Percentiles rank a stretch among this genome's conserved stretches.
phyloP scores from a whole-genome alignment of 768 basidiomycete species.

The Lyophyllum shimeji region DNA sequence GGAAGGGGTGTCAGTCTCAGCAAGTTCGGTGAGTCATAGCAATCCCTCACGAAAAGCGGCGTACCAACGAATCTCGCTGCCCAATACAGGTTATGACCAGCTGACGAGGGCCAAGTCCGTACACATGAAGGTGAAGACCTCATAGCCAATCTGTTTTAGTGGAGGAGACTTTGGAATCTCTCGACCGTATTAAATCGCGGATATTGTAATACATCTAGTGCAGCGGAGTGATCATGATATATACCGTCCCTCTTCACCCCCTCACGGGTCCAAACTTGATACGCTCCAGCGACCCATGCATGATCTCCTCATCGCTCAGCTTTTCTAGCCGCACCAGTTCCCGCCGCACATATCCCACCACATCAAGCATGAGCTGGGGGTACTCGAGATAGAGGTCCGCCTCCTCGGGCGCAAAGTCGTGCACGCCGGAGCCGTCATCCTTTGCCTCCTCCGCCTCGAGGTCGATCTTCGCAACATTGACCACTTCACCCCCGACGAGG shows the following conservation, averaged over 20 bases:
- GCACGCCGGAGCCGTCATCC: slow-evolving; percentile 72
- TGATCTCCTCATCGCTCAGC: slow-evolving; percentile 43
- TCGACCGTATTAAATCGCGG: not conserved
- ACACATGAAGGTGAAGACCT: slow-evolving; percentile 77
- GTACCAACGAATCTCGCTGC: not conserved
- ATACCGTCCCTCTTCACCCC: slow-evolving; percentile 2
- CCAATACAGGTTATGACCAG: slow-evolving; percentile 74
- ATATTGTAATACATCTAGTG: not conserved
- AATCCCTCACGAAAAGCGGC: not conserved
- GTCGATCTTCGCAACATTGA: slow-evolving; percentile 57
- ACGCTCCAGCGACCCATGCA: slow-evolving; percentile 33
- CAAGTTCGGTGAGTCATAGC: slow-evolving; percentile 66
- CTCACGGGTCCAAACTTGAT: slow-evolving; percentile 39
- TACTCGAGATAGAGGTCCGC: slow-evolving; percentile 71
- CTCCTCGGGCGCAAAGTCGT: slow-evolving; percentile 62
- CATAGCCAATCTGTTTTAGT: slow-evolving; percentile 7
- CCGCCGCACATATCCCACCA: slow-evolving; percentile 68
- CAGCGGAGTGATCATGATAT: not conserved
- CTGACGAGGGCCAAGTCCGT: slow-evolving; percentile 79
- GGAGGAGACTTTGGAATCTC: not conserved
- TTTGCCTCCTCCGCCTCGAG: slow-evolving; percentile 55
- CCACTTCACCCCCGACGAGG: slow-evolving; percentile 65
- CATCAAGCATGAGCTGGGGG: slow-evolving; percentile 69
- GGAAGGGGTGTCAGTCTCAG: slow-evolving; percentile 91
- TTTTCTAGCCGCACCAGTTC: slow-evolving; percentile 71